Evolutionary conservation across 345 rosid species (phyloP), one percentile per base, ranked within the genome.

Genomic region (Rhodamnia argentea): DNA sequence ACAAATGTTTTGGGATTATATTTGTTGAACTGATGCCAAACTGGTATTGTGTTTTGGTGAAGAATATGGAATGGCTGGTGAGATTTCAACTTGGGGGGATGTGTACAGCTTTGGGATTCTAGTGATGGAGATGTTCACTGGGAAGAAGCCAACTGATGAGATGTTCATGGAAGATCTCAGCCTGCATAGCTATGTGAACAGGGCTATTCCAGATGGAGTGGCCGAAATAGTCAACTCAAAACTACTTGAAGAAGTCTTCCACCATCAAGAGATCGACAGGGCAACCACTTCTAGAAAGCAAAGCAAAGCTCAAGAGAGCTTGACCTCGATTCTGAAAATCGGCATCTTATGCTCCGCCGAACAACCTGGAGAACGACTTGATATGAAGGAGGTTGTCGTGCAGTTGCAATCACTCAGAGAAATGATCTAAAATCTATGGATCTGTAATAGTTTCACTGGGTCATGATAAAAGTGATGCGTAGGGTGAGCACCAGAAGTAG

Each of bases 61-160:
- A 89, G 89, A 89, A 81, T 89, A 89, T 82, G 91, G 88, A 57
- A 84, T 86, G 53, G 53, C 84, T 5, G 88, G 89, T 50, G 86
- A 84, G 76, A 88, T 87, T 75, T 87, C 89, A 18, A 86, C 91
- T n/a, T 58, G 52, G n/a, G 89, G 91, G 52, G 91, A 91, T 23
- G 86, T 89, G 54, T 86, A 89, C 87, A 89, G 92, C 87, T 91
- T 70, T 40, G 91, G 92, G n/a, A 88, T 91, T 82, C 40, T 91
- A 14, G 55, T 91, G 87, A 56, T 91, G 40, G 92, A 91, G 89
- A 83, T 86, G 78, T 86, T 89, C 70, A 86, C 91, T 0, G 89
- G 91, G 57, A 89, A 78, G 84, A 84, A 84, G 78, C 88, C 91
- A 8, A 89, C 89, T 2, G 86, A 86, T 82, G 89, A 85, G 58